A percentile compares a stretch with the other conserved stretches of the same genome.
These are phyloP conservation scores for Ascochyta fabae DNA, from an alignment of 2,329 filamentous ascomycete genomes.

Conservation along the genomic window DNA sequence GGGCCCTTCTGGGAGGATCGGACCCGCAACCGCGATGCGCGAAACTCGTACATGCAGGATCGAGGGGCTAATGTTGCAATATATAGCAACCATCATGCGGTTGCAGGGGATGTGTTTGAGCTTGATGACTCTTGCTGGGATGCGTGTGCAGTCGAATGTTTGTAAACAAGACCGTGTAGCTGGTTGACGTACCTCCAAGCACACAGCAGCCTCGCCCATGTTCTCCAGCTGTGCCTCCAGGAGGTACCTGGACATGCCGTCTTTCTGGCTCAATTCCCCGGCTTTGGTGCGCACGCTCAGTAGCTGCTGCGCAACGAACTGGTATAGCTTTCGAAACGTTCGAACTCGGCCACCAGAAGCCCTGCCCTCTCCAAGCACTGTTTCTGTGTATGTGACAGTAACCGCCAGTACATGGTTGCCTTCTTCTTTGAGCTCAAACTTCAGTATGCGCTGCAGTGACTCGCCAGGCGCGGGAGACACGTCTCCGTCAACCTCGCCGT, in stretches of 20 bases:
- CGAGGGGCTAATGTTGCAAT: slow-evolving; percentile 14
- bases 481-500: slow-evolving; percentile 43
- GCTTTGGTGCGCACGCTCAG: slow-evolving; percentile 91
- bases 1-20: slow-evolving; percentile 10
- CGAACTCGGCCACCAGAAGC: slow-evolving; percentile 69
- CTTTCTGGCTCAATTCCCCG: slow-evolving; percentile 63
- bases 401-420: slow-evolving; percentile 93
- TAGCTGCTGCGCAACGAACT: slow-evolving; percentile 91
- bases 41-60: slow-evolving; percentile 17
- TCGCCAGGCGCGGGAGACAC: slow-evolving; percentile 62
- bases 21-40: slow-evolving; percentile 21
- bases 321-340: slow-evolving; percentile 94
- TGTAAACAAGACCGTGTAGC: slow-evolving; percentile 8
- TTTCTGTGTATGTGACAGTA: slow-evolving; percentile 93
- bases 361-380: slow-evolving; percentile 60
- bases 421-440: slow-evolving; percentile 90
- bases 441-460: slow-evolving; percentile 80
- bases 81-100: slow-evolving; percentile 1
- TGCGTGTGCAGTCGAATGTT: slow-evolving; percentile 2
- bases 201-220: slow-evolving; percentile 81
- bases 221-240: slow-evolving; percentile 97
- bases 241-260: slow-evolving; percentile 65
- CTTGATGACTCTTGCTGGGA: slow-evolving; percentile 17
- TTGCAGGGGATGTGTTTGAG: slow-evolving; percentile 16
- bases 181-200: slow-evolving; percentile 67